Evolutionary conservation across 352 stramenopile species (phyloP), one percentile per base, ranked within the genome.

Genomic region (Phytophthora citricola): DNA sequence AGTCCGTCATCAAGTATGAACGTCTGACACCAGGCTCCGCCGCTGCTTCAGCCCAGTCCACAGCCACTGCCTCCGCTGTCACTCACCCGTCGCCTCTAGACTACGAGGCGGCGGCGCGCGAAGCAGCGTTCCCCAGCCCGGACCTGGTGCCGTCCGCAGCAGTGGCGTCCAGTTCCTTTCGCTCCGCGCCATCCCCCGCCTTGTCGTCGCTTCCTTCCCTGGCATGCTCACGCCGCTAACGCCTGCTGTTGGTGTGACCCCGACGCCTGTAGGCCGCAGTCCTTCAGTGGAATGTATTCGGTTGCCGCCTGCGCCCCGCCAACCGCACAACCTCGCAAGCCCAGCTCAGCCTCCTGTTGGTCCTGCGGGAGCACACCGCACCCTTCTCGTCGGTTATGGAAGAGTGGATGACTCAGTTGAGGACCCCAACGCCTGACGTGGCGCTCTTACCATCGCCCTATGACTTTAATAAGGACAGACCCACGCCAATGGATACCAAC

Each of bases 371-470:
- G 52, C 44, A 6, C 76, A 69, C 29, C 29, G 85, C 77, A 34
- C 79, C 81, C 2, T 92, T 93, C 52, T 89, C 82, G 1, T 60
- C 63, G 0, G 80, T 93, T 26, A 93, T 93, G 84, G 84, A 83
- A 44, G 84, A 93, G 60, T 93, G 84, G 84, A 93, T 93, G 80
- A 91, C 73, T 45, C 82, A 93, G 51, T 53, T 91, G 56, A 78
- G 83, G 27, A 93, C 86, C 20, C 86, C 86, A 15, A 94, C 86
- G 40, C 86, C 86, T 0, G 84, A 94, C 29, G 86, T 94, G 48
- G 90, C 83, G 66, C 79, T 92, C 41, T 63, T 93, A 36, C 86
- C 86, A 38, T 94, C 86, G 50, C 86, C 86, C 1, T 94, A 72
- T 41, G 86, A 93, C 63, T 94, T 92, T 62, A 87, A 88, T 52